Conservation (phyloP, 352 stramenopile genomes). For the Peronosclerospora sorghi region DNA sequence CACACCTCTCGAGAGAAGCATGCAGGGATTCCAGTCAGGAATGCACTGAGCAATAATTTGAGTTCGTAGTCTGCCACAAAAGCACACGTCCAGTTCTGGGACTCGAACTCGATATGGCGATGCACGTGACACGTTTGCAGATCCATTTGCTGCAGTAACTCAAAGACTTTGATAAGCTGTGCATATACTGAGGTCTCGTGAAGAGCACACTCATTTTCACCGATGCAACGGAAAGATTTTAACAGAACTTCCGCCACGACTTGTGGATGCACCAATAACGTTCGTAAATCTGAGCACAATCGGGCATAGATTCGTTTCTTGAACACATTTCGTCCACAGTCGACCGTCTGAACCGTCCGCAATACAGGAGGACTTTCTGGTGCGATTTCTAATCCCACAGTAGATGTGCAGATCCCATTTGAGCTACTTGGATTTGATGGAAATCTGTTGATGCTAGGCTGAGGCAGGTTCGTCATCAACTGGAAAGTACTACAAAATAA, state of each 20-base stretch:
- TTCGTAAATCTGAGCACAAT: slow-evolving; percentile 72
- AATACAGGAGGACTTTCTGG: slow-evolving; percentile 16
- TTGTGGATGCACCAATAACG: slow-evolving; percentile 55
- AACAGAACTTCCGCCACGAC: slow-evolving; percentile 47
- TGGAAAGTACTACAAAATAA: slow-evolving; percentile 51
- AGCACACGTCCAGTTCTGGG: slow-evolving; percentile 71
- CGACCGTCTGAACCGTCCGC: slow-evolving; percentile 41
- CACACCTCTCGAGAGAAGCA: slow-evolving; percentile 36
- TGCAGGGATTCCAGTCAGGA: slow-evolving; percentile 43
- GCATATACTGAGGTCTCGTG: slow-evolving; percentile 34
- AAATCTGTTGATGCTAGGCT: slow-evolving; percentile 11
- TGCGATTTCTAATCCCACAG: slow-evolving; percentile 8
- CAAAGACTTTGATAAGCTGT: slow-evolving; percentile 48
- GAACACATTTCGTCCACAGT: slow-evolving; percentile 58
- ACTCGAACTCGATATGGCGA: slow-evolving; percentile 76
- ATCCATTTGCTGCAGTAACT: slow-evolving; percentile 73
- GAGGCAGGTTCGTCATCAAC: slow-evolving; percentile 37
- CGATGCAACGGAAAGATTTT: slow-evolving; percentile 38
- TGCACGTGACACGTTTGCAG: slow-evolving; percentile 53
- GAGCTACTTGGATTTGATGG: neutral
- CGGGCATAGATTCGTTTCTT: slow-evolving; percentile 71
- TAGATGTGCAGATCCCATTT: slow-evolving; percentile 17
- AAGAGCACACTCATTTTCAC: slow-evolving; percentile 16
- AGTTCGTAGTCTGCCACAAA: slow-evolving; percentile 80
- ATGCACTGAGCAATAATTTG: slow-evolving; percentile 60